Conservation (phyloP, 148 eudicot species). For the Chenopodium quinoa region DNA sequence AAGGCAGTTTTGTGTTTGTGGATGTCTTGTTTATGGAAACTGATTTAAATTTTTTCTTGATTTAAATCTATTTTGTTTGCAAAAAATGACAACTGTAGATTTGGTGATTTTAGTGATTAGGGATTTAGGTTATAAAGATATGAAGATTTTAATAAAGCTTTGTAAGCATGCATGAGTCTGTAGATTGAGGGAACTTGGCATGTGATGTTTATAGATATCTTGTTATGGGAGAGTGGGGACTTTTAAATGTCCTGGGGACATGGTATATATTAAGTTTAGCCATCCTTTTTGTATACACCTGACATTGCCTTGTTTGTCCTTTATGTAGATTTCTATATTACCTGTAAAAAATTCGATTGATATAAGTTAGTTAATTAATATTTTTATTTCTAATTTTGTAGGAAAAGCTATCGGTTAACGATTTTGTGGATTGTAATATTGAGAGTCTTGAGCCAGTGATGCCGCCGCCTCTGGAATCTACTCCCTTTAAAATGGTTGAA, state of each 20-base stretch:
- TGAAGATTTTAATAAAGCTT: background rate
- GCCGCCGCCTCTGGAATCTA: conserved; percentile 58
- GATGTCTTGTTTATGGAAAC: no score
- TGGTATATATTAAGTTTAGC: background rate
- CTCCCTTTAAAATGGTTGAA: conserved; percentile 77
- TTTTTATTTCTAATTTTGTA: conserved; percentile 17
- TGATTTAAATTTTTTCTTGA: no score
- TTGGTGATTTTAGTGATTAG: background rate
- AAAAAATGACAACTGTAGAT: background rate
- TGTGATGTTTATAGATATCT: background rate
- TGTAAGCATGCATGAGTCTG: background rate
- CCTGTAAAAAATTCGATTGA: background rate
- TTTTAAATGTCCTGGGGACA: background rate
- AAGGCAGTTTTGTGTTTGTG: no score
- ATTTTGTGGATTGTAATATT: conserved; percentile 62
- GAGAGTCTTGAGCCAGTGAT: conserved; percentile 44
- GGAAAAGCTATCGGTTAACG: conserved; percentile 61
- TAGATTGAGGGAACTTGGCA: background rate
- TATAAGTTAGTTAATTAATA: background rate
- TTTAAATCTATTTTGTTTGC: background rate
- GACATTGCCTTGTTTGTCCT: background rate
- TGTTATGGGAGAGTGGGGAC: background rate
- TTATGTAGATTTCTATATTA: background rate
- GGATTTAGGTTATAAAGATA: background rate
- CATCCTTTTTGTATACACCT: background rate